A percentile compares a stretch with the other conserved stretches of the same genome.
Evolutionary conservation across 257 asterid genomes (phyloP).

Genomic region (Solanum chaucha): DNA sequence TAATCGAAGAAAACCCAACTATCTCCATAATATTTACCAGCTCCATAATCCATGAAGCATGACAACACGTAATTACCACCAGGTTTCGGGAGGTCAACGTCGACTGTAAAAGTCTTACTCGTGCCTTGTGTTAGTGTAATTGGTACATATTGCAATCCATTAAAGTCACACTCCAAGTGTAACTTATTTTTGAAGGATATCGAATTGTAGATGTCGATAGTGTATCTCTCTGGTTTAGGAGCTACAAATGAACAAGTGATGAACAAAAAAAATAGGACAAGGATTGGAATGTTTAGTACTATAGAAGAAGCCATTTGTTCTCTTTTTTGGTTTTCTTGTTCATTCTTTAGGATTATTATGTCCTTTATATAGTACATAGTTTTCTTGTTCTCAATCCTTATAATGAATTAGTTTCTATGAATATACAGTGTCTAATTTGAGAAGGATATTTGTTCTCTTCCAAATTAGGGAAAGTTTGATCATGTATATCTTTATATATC

Average conservation of each 20-base stretch:
- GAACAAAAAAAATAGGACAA: not conserved
- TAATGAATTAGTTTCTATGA: not conserved
- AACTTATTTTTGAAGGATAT: not conserved
- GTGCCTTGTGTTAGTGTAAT: not conserved
- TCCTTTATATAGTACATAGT: not conserved
- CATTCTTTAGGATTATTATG: not conserved
- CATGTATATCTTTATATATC: not conserved
- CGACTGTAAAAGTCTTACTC: not conserved
- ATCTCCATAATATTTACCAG: not conserved
- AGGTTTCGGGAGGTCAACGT: not conserved
- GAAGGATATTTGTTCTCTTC: not conserved
- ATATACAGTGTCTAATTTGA: not conserved
- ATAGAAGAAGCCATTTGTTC: not conserved
- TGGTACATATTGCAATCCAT: not conserved
- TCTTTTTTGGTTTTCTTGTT: no score
- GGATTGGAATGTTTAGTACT: not conserved
- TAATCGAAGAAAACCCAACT: not conserved
- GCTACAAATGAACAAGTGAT: not conserved
- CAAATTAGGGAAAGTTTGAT: not conserved
- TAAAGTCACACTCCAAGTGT: not conserved
- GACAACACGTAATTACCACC: not conserved
- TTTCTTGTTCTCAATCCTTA: not conserved
- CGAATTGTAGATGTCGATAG: not conserved
- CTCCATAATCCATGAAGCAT: not conserved
- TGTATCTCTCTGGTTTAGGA: not conserved